Conservation (phyloP, 176 grass and related monocot species). For the Zizania latifolia region DNA sequence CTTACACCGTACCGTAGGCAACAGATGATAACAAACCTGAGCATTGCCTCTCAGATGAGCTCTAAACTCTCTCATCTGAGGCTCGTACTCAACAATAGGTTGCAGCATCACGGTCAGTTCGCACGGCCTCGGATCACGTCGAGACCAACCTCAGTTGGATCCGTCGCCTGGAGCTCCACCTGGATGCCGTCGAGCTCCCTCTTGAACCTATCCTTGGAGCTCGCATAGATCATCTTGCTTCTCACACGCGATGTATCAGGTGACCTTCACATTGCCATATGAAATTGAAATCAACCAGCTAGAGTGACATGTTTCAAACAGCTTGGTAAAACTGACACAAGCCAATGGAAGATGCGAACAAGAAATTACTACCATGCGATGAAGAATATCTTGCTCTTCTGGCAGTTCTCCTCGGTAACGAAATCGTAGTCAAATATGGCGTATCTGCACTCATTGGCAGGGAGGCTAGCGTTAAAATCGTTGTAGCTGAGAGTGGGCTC, state of each 20-base stretch:
- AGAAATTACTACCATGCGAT: constrained; percentile 24
- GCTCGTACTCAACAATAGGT: background rate
- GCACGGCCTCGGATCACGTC: constrained; percentile 47
- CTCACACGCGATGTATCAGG: constrained; percentile 38
- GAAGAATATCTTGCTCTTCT: constrained; percentile 61
- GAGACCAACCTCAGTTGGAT: constrained; percentile 26
- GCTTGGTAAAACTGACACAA: background rate
- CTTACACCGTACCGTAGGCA: constrained; percentile 18
- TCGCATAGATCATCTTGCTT: constrained; percentile 53
- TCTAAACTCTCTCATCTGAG: constrained; percentile 14
- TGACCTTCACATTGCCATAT: constrained; percentile 19
- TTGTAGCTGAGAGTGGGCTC: constrained; percentile 44
- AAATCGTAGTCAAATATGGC: constrained; percentile 66
- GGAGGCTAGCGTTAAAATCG: constrained; percentile 44
- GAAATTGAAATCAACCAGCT: background rate
- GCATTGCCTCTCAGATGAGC: constrained; percentile 1
- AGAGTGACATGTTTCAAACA: background rate
- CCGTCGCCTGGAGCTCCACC: constrained; percentile 48
- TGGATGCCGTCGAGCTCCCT: constrained; percentile 50
- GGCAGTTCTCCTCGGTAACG: constrained; percentile 50
- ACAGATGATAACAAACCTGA: background rate
- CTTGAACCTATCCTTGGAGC: constrained; percentile 60
- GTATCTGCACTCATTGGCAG: constrained; percentile 52
- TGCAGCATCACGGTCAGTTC: constrained; percentile 11
- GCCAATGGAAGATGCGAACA: background rate